Conservation (phyloP, 306 rosid species). For the Alnus glutinosa region DNA sequence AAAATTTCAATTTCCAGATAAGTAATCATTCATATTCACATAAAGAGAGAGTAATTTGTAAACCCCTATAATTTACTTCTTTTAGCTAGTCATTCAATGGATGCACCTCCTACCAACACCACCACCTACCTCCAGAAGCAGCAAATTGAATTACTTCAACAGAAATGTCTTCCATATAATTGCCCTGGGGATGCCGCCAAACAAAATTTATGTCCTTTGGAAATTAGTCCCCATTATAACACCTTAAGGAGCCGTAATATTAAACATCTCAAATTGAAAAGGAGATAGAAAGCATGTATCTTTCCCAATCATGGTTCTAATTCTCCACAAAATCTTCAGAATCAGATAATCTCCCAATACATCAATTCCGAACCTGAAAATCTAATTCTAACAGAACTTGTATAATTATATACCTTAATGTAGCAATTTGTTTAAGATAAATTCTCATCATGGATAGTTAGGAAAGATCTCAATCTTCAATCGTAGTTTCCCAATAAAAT, state of each 20-base stretch:
- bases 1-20: not conserved
- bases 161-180: not conserved
- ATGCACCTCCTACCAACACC: conserved; percentile 8
- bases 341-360: not conserved
- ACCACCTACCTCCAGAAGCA: conserved; percentile 1
- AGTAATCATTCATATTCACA: not conserved
- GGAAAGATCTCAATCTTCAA: not conserved
- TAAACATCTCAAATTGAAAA: not conserved
- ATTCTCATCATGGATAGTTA: not conserved
- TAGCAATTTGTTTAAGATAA: not conserved
- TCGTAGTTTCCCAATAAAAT: not conserved
- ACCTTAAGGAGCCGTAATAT: not conserved
- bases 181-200: not conserved
- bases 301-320: not conserved
- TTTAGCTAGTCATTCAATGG: conserved; percentile 12
- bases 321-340: not conserved
- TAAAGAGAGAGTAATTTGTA: not conserved
- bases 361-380: not conserved
- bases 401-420: not conserved
- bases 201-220: not conserved
- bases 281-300: not conserved
- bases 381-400: conserved; percentile 1
- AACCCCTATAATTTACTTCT: not conserved
- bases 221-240: not conserved
- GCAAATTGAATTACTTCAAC: not conserved